Base-by-base conservation (phyloP, 768 basidiomycete genomes). In the Boletus speciosus region DNA sequence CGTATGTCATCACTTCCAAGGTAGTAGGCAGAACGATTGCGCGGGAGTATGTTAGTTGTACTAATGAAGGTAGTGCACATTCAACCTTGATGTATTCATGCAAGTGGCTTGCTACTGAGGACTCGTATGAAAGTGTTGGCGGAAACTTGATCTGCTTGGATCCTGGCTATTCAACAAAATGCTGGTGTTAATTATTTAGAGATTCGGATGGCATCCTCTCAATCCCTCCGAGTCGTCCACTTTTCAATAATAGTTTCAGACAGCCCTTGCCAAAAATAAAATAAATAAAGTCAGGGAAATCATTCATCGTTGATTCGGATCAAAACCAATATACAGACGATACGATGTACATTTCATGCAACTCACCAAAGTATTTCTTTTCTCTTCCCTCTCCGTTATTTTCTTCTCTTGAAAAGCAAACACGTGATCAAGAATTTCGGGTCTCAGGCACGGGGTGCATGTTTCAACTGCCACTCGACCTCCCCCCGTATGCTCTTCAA, bases 381-480 rank as follows among this genome's bases (percentile, higher is more conserved):
- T 27, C 2, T 9, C 29, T 29, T 29, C 8, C 2, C 8, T 29
- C 29, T 29, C 29, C 9, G 1, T 29, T 27, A 6, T 5, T 27
- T 27, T 29, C 9, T 29, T 29, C 9, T 29, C 9, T 7, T 7
- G 29, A 29, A 8, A 29, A 29, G 29, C 29, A 1, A 27, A 8
- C 27, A 29, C 29, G 25, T 27, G 12, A 16, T 29, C 29, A 29
- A 9, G 6, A 38, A 32, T 51, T n/a, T 19, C 15, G 16, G 3
- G 11, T 38, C 31, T 49, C 43, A 61, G 6, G 49, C 49, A n/a
- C 25, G 4, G 2, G 49, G 21, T 1, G 32, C 21, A 21, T 57
- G 14, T 25, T 56, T 48, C 46, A 68, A 40, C 25, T 66, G 49
- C 52, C 42, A 53, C 42, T 71, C 57, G 7, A 61, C 61, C 27